Evolutionary conservation across 768 basidiomycete species (phyloP).

Genomic region (Gymnopilus dilepis): DNA sequence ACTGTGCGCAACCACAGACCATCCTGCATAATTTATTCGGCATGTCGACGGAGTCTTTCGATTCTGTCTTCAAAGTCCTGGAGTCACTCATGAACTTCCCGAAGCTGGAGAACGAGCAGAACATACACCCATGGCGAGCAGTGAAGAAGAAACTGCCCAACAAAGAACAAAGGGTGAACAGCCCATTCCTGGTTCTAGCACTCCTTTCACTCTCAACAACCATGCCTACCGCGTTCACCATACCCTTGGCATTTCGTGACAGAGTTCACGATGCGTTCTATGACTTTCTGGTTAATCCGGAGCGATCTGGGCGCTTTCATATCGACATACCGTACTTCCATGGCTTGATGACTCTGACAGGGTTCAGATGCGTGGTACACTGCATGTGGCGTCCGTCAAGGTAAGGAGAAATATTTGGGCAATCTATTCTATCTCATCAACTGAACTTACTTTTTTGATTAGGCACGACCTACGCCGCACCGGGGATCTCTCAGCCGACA

Average conservation of each 20-base stretch:
- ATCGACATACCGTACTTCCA: conserved; percentile 12
- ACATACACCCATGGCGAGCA: conserved; percentile 12
- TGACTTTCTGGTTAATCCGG: conserved; percentile 15
- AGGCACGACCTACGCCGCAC: conserved; percentile 1
- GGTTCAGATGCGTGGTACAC: conserved; percentile 1
- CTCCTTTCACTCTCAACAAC: conserved; percentile 13
- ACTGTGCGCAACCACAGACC: conserved; percentile 13
- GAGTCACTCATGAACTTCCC: conserved; percentile 15
- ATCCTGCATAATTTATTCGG: conserved; percentile 12
- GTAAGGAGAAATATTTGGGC: not conserved
- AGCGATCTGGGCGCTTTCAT: conserved; percentile 13
- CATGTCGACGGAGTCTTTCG: conserved; percentile 3
- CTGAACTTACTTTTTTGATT: not conserved
- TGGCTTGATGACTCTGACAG: conserved; percentile 11
- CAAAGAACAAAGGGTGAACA: conserved; percentile 14
- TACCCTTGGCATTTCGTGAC: conserved; percentile 13
- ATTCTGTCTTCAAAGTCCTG: conserved; percentile 9
- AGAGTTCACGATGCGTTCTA: conserved; percentile 17
- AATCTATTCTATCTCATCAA: not conserved
- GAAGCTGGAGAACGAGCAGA: conserved; percentile 8
- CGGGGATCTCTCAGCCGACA: conserved; percentile 5
- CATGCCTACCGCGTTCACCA: conserved; percentile 16
- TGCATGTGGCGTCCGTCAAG: conserved; percentile 14
- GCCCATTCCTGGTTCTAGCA: conserved; percentile 9
- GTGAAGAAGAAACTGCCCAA: conserved; percentile 15